Evolutionary conservation across 306 rosid species (phyloP), one percentile per base, ranked within the genome.

Genomic region (Vigna trinervia): DNA sequence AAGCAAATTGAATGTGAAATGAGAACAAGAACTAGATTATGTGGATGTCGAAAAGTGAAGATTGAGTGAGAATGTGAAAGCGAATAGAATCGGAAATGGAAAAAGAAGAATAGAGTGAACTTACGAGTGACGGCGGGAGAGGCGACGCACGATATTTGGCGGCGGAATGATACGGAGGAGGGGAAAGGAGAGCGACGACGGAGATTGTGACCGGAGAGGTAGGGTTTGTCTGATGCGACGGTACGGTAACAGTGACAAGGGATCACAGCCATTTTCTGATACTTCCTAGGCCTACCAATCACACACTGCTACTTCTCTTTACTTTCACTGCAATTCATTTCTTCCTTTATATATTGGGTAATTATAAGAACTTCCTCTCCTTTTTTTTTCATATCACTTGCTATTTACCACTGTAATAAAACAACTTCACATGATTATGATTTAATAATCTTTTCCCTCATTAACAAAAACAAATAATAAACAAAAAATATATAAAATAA

Each of bases 101-200:
- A 22, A 20, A 12, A 12, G 19, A 57, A 73, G 54, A 11, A 53
- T 30, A 47, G 2, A 63, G 39, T 45, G 83, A 85, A 87, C 82
- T 78, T 77, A 74, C 60, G 83, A 30, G 51, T 53, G 30, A 63
- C 62, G 2, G 84, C 59, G 12, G 90, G 41, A 53, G 87, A 61
- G 74, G 80, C 71, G 77, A 76, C 87, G 84, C 92, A 92, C 20
- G 91, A 80, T 41, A 92, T 71, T 65, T 62, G 5, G 51, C 48
- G 30, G 1, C 26, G 66, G 13, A 3, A 62, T 15, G 72, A 71
- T 62, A 79, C 47, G 7, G 77, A 60, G 28, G 74, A 7, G 39
- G 45, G 74, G n/a, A 9, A 48, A 47, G 71, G 52, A 69, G 71
- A 0, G n/a, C 73, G 48, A 52, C 22, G 73, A 39, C 73, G 86